Evolutionary conservation across 2,329 filamentous ascomycete genomes (phyloP).

Genomic region (Exophiala viscosa): DNA sequence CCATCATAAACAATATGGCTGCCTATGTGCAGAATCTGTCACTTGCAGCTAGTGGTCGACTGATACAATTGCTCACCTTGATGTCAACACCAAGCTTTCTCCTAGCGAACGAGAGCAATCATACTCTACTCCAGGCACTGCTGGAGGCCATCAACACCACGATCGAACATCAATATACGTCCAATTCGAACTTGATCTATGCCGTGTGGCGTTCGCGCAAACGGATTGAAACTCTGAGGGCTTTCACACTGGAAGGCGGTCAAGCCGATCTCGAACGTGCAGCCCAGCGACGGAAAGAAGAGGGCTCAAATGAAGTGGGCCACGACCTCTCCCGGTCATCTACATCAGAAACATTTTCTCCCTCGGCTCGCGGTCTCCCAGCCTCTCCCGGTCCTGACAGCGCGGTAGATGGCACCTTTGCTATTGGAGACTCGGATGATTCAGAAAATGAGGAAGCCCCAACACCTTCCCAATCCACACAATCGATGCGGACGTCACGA

Average conservation of each 20-base stretch:
- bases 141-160: slow-evolving; percentile 87
- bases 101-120: slow-evolving; percentile 86
- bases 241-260: slow-evolving; percentile 87
- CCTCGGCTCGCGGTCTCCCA: slow-evolving; percentile 9
- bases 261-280: slow-evolving; percentile 80
- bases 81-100: slow-evolving; percentile 94
- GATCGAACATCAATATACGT: slow-evolving; percentile 73
- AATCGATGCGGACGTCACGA: slow-evolving; percentile 52
- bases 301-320: slow-evolving; percentile 50
- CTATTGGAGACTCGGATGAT: slow-evolving; percentile 81
- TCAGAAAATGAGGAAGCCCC: slow-evolving; percentile 63
- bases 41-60: slow-evolving; percentile 68
- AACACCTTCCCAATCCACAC: slow-evolving; percentile 57
- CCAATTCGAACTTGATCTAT: slow-evolving; percentile 78
- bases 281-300: slow-evolving; percentile 26
- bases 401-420: slow-evolving; percentile 68
- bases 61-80: slow-evolving; percentile 82
- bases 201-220: slow-evolving; percentile 74
- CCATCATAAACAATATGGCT: slow-evolving; percentile 89
- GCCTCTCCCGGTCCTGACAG: slow-evolving; percentile 11
- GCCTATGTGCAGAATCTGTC: slow-evolving; percentile 78
- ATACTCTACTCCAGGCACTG: slow-evolving; percentile 72
- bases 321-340: slow-evolving; percentile 16
- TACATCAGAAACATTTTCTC: slow-evolving; percentile 12
- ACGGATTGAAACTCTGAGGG: slow-evolving; percentile 76